Evolutionary conservation across 2,329 filamentous ascomycete genomes (phyloP).

Genomic region (Thielaviopsis cerberus): DNA sequence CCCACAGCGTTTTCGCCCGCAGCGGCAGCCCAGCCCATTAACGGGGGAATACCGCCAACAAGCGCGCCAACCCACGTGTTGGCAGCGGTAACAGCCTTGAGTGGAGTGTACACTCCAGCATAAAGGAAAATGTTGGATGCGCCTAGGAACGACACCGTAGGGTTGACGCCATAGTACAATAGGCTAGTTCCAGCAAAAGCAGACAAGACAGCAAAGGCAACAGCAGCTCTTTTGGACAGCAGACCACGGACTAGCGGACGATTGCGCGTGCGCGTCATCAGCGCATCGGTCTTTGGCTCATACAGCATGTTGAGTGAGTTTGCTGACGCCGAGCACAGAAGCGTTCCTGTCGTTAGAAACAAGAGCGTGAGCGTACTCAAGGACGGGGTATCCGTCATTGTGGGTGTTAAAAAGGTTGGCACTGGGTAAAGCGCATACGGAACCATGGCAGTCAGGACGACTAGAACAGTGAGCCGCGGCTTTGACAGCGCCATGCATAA

Average conservation of each 20-base stretch:
- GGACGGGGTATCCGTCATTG: constrained; percentile 50
- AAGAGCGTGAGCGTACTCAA: constrained; percentile 78
- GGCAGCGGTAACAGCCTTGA: constrained; percentile 68
- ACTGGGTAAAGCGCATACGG: constrained; percentile 88
- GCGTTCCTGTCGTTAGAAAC: constrained; percentile 78
- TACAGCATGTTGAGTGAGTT: constrained; percentile 97
- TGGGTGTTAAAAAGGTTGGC: constrained; percentile 60
- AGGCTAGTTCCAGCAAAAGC: constrained; percentile 50
- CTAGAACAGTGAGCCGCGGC: constrained; percentile 75
- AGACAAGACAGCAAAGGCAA: constrained; percentile 60
- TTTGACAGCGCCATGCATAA: constrained; percentile 86
- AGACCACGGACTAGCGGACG: constrained; percentile 71
- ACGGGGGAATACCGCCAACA: constrained; percentile 78
- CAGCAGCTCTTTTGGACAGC: constrained; percentile 50
- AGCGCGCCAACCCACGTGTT: constrained; percentile 94
- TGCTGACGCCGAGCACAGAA: constrained; percentile 73
- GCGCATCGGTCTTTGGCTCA: constrained; percentile 73
- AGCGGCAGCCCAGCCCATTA: constrained; percentile 97
- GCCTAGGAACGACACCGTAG: constrained; percentile 74
- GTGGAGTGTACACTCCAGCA: constrained; percentile 76
- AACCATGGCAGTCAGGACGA: constrained; percentile 77
- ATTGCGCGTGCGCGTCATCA: constrained; percentile 86
- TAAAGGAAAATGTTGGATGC: constrained; percentile 75
- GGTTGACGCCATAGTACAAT: constrained; percentile 81
- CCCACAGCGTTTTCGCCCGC: constrained; percentile 69